phyloP scores from a whole-genome alignment of 1,284 basidiomycete genomes.

The Cryptococcus sp. region DNA sequence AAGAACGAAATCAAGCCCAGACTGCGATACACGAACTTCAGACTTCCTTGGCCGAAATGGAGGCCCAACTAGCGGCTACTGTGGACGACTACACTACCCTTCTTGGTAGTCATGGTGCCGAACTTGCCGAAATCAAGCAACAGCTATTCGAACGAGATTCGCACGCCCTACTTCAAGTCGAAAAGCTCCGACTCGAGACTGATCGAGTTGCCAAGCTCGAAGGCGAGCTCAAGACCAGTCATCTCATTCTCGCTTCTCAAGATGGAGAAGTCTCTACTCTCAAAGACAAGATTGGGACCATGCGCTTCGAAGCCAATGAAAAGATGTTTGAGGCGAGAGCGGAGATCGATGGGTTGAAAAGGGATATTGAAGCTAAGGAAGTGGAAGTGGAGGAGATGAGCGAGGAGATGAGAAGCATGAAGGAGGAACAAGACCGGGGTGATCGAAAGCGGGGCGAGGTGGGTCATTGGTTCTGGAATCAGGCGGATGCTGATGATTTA shows the following conservation, averaged over 20 bases:
- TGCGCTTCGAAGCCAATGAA: slow-evolving; percentile 24
- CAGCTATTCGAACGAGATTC: not conserved
- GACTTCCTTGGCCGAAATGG: not conserved
- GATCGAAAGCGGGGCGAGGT: not conserved
- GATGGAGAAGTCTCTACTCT: slow-evolving; percentile 9
- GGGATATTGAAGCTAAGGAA: slow-evolving; percentile 8
- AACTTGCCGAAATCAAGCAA: not conserved
- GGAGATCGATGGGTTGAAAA: slow-evolving; percentile 9
- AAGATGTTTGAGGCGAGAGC: slow-evolving; percentile 7
- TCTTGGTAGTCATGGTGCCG: not conserved
- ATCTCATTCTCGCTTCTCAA: slow-evolving; percentile 8
- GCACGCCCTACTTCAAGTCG: not conserved
- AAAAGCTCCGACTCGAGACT: not conserved
- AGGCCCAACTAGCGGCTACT: not conserved
- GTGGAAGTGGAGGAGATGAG: slow-evolving; percentile 6
- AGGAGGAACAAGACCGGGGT: not conserved
- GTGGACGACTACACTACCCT: not conserved
- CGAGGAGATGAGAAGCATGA: slow-evolving; percentile 8
- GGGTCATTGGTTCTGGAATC: not conserved
- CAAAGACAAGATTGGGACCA: slow-evolving; percentile 15
- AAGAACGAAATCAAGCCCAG: not conserved
- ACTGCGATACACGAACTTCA: not conserved
- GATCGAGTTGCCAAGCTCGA: not conserved
- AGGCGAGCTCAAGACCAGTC: not conserved
- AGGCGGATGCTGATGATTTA: not conserved